Evolutionary conservation across 805 yeast genomes (phyloP), one percentile per base, ranked within the genome.

Genomic region (Candida pseudofarinosa): DNA sequence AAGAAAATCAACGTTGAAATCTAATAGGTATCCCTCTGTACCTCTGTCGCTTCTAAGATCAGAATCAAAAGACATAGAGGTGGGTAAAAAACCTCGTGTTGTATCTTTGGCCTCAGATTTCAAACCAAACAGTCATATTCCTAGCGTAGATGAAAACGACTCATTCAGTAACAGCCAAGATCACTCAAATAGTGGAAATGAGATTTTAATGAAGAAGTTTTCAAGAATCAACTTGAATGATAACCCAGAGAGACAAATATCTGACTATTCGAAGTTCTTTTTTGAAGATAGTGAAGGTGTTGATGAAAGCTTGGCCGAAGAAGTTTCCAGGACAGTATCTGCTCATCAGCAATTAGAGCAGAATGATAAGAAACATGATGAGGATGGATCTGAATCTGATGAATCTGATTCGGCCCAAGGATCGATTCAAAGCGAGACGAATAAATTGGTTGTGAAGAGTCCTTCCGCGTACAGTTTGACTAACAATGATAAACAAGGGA

Each of bases 1-100:
- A 10, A 52, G 73, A 40, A 53, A 49, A 37, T 59, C 65, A 18
- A 61, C 67, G 3, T 44, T 64, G 28, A 62, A 55, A 46, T 58
- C 68, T 3, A 66, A 54, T 41, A 54, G 73, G 35, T 64, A 56
- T 35, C 60, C 69, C 6, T 67, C 71, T 23, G 65, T 65, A 8
- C 73, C 74, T 2, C 54, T 54, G 45, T 39, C 48, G 19, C 33
- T 36, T n/a, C 30, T 30, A 20, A 40, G 33, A 42, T 35, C 38
- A 13, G 17, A 32, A 7, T 13, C 17, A n/a, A 38, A 17, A 16
- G 31, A 4, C 10, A 26, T n/a, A 37, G 28, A 19, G 28, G 26
- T 19, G 23, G 43, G 34, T 4, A 39, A 35, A 6, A 13, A 4
- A 4, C 41, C 37, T 12, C 46, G 63, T 46, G 41, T 50, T 12